Evolutionary conservation across 441 rosid genomes (phyloP), one percentile per base, ranked within the genome.

Genomic region (Erodium moschatum): DNA sequence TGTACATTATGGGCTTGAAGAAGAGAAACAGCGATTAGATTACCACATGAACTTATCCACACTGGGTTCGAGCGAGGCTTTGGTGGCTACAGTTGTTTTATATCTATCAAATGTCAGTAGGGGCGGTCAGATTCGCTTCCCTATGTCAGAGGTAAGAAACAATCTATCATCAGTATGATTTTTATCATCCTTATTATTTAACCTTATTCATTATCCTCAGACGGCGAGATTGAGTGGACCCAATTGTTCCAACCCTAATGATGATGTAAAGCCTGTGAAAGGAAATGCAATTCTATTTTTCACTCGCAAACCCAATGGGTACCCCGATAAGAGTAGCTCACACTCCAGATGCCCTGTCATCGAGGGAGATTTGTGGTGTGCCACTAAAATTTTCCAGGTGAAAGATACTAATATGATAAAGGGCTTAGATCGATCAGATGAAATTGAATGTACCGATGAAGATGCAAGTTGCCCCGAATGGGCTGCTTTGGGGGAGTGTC

Each of bases 401-500:
- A 84, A 80, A 82, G 73, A 84, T 66, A 38, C 66, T n/a, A 73
- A 73, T 6, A 52, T 54, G 58, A 74, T 65, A 29, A 78, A 77
- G 64, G 13, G 20, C 33, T 60, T 12, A 12, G n/a, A 60, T 20
- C 64, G 20, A 9, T 75, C 81, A 0, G 86, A 75, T 61, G 73
- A 69, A 62, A 69, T 35, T 1, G 90, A 83, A 20, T 94, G 99
- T 77, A 76, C 75, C 0, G 97, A 94, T 42, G 96, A 94, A 84
- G 99, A 94, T 66, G 84, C 81, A 6, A 80, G 63, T 67, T 94
- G 97, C 72, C 74, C 81, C 9, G 42, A 72, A 52, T 94, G 99
- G 97, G 99, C 97, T 67, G 85, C 86, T 35, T 67, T 68, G 4
- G 97, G 97, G 0, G 99, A 94, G 73, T 91, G 97, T 79, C 78